Evolutionary conservation across 495 filamentous ascomycete genomes (phyloP), one percentile per base, ranked within the genome.

Genomic region (Talaromyces adpressus): DNA sequence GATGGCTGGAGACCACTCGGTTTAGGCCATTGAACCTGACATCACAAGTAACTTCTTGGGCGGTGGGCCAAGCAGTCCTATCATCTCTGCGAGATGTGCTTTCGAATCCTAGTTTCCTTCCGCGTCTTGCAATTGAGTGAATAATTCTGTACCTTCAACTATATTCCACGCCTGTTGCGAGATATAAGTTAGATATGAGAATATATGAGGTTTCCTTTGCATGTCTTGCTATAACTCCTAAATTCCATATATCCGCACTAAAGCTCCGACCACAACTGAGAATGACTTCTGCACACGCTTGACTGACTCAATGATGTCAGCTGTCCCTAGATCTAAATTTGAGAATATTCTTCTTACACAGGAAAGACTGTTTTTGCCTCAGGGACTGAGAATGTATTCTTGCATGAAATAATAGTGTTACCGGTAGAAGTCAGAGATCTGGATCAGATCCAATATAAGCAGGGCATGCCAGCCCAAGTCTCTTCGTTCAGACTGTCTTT

Each of bases 161-260:
- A 73, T 64, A 47, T 73, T 66, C 69, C 72, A 72, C 32, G 69
- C 62, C 72, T 72, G 66, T 63, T 23, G 9, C 16, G n/a, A 12
- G 47, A 52, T 18, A 54, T 36, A 36, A 45, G 36, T 51, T 51
- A 61, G 14, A 32, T 32, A 32, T 11, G 30, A 32, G 9, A 1
- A 32, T 16, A 61, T 47, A 61, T 30, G 36, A 6, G 5, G n/a
- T 6, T 64, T 66, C 14, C 9, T 39, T 39, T 39, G 12, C 9
- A 39, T 39, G 11, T 59, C 70, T 62, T 68, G 70, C 73, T 66
- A 74, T 58, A 25, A 70, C 54, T 47, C 73, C 74, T 18, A 76
- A 60, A 67, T 75, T 77, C 73, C 75, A 80, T 63, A 80, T 77
- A 57, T 80, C 76, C 54, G 65, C 75, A 61, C 72, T 75, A 57